Base-by-base conservation (phyloP, 352 stramenopile species). In the Phytophthora rubi region DNA sequence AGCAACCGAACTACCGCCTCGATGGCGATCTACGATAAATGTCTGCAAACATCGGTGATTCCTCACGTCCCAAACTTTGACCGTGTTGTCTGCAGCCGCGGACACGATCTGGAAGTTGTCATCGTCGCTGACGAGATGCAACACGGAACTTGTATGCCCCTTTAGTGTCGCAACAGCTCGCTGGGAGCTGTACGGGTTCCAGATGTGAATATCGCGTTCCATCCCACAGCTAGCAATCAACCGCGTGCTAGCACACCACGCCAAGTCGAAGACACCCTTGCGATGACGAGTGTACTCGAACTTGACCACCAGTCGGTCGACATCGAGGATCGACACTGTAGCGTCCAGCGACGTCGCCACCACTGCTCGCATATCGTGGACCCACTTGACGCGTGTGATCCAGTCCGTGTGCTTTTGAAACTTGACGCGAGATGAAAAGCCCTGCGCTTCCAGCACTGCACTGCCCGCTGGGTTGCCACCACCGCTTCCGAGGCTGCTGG, bases 141-240 rank as follows among this genome's bases (percentile, higher is more conserved):
- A 53, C 18, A 96, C 85, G 3, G 81, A 93, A 28, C 83, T 90
- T 15, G 84, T 92, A 67, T 94, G 85, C 10, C 86, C 86, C 4
- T 83, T 80, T 12, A 94, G 77, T 1, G 82, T 94, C 1, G 81
- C 86, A 13, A 91, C 87, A 3, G 87, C 84, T 44, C 85, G 83
- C 52, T 92, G 87, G 18, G 88, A 95, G 16, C 88, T 95, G 76
- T 95, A 97, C 49, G 90, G 89, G 61, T 95, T 97, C 90, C 90
- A 97, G 37, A 97, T 90, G 47, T 92, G 85, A 53, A 95, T 94
- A 59, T 94, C 84, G 30, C 90, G 86, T 58, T 95, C 88, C 80
- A 95, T 90, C 33, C 89, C 90, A 26, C 86, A 94, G 62, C 85
- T 94, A 32, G 87, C 89, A 39, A 96, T 89, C 2, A 96, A 61